Conservation (phyloP, 176 grass and related monocot genomes). For the Ensete ventricosum region DNA sequence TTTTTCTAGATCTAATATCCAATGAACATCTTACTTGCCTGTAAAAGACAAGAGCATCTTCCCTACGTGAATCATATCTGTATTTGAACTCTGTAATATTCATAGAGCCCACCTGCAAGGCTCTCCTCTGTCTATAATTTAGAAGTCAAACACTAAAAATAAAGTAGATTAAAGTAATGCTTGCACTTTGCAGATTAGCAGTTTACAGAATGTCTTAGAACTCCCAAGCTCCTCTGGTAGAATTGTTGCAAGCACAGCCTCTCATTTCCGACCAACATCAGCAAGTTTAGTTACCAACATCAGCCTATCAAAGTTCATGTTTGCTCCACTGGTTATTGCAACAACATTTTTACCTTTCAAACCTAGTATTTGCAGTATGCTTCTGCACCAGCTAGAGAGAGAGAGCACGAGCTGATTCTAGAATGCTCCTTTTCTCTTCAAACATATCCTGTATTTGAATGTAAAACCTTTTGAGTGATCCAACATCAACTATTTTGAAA, state of each 20-base stretch:
- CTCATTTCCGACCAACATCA: constrained; percentile 83
- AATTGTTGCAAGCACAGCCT: constrained; percentile 78
- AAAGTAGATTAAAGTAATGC: background rate
- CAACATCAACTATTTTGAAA: background rate
- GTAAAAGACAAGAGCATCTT: constrained; percentile 86
- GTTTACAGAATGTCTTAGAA: constrained; percentile 76
- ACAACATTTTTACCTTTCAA: constrained; percentile 77
- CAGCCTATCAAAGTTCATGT: constrained; percentile 97
- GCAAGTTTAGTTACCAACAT: constrained; percentile 86
- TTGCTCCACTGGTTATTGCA: constrained; percentile 88
- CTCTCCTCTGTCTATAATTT: background rate
- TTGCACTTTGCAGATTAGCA: constrained; percentile 26
- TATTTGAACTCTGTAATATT: constrained; percentile 99
- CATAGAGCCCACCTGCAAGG: constrained; percentile 75
- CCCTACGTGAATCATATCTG: constrained; percentile 69
- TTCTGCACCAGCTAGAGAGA: constrained; percentile 76
- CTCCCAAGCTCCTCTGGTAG: constrained; percentile 75
- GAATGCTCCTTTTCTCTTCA: constrained; percentile 95
- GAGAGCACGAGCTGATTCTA: constrained; percentile 91
- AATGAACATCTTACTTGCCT: constrained; percentile 30
- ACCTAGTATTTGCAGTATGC: constrained; percentile 90
- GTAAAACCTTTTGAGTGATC: constrained; percentile 4
- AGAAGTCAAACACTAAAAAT: background rate
- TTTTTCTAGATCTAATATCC: background rate
- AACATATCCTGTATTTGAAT: constrained; percentile 78